Evolutionary conservation across 768 basidiomycete genomes (phyloP), one percentile per base, ranked within the genome.

Genomic region (Fistulinella prunicolor): DNA sequence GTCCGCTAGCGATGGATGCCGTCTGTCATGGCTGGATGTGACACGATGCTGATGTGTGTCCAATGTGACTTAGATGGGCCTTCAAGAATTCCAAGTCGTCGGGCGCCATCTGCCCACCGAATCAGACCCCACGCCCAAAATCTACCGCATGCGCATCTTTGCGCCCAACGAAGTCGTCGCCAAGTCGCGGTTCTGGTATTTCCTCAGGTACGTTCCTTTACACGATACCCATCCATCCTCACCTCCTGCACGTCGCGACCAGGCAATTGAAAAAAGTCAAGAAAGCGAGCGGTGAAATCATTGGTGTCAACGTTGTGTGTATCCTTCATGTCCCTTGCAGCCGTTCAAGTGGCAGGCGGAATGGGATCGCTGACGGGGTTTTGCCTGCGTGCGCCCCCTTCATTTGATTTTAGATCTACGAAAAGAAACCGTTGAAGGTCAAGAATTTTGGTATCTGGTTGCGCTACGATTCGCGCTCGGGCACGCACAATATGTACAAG

Each of bases 401-500:
- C 23, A 20, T 30, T 47, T 60, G 50, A 13, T 49, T 59, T 64
- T 82, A 97, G 94, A 97, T 98, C 69, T 83, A 87, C 67, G 95
- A 98, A 79, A 94, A 91, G 82, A 92, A 88, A 73, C 96, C 96
- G 20, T 68, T 96, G 72, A 94, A 94, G 77, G 89, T 97, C 72
- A 98, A 99, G 83, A 98, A 96, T 86, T 97, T 99, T 68, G 96
- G 96, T 59, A 90, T 99, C 76, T 98, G 96, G 96, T 74, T 99
- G 69, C 89, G 95, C 62, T 99, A 99, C 74, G 96, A 99, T 76
- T 98, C 95, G 46, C 93, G 95, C 62, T 96, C 94, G 43, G 96
- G 96, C 55, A 99, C 96, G 38, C 96, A 98, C 86, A 99, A 99
- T 85, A 95, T 97, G 94, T 96, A 96, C 89, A 94, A 94, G 83